These are phyloP conservation scores for Micractinium sp. DNA, from an alignment of 139 green algal species.

Conservation along the genomic window DNA sequence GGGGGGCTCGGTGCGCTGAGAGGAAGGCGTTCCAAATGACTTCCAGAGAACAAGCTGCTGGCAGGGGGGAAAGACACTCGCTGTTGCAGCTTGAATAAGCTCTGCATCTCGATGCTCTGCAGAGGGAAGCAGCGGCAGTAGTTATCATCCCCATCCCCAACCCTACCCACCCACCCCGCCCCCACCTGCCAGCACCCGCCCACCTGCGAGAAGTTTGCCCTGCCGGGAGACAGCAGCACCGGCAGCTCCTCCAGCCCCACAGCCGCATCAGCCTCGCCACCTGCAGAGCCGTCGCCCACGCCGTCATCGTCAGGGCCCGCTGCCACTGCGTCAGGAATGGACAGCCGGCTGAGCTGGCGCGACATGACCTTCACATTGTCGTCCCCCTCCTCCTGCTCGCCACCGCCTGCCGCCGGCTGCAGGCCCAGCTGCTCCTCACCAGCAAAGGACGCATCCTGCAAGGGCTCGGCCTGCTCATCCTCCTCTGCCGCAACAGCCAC, in stretches of 20 bases:
- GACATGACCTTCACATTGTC: not conserved
- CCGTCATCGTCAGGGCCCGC: not conserved
- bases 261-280: not conserved
- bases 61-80: too few relatives aligned
- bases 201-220: conserved; percentile 21
- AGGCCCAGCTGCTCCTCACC: too few relatives aligned
- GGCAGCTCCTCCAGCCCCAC: conserved; percentile 10
- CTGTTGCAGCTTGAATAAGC: not conserved
- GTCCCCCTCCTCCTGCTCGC: not conserved
- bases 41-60: too few relatives aligned
- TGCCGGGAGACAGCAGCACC: not conserved
- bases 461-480: too few relatives aligned
- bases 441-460: too few relatives aligned
- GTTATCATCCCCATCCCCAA: not conserved
- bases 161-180: not conserved
- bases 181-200: not conserved
- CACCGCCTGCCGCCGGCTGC: too few relatives aligned
- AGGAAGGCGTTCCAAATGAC: not conserved
- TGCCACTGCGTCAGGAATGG: not conserved
- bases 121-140: too few relatives aligned
- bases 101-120: not conserved
- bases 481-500: too few relatives aligned
- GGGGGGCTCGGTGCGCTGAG: not conserved
- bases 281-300: too few relatives aligned
- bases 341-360: conserved; percentile 16